Percentiles rank a stretch among this genome's conserved stretches.
phyloP scores from a whole-genome alignment of 2,329 filamentous ascomycete genomes.

The Calonectria multiphialidica region DNA sequence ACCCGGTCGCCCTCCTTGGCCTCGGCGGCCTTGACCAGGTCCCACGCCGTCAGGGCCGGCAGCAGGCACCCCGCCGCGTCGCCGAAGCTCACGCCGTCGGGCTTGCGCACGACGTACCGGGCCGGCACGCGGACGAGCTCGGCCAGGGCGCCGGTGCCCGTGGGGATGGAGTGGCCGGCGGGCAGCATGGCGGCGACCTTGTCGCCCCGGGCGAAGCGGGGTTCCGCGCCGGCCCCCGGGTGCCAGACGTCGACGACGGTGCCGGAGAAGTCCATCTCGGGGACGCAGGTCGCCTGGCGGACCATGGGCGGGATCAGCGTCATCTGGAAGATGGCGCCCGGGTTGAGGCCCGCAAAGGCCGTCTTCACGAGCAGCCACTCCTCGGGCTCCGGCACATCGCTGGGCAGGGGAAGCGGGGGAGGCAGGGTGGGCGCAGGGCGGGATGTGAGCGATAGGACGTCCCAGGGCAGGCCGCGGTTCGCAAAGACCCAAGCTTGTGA shows the following conservation, averaged over 20 bases:
- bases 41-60: constrained; percentile 54
- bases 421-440: constrained; percentile 41
- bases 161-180: constrained; percentile 46
- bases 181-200: constrained; percentile 55
- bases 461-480: constrained; percentile 42
- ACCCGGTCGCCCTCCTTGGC: constrained; percentile 54
- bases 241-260: constrained; percentile 45
- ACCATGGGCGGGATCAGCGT: constrained; percentile 53
- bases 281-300: constrained; percentile 50
- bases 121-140: constrained; percentile 53
- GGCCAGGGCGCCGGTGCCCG: constrained; percentile 54
- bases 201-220: constrained; percentile 45
- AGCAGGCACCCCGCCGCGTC: constrained; percentile 54
- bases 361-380: constrained; percentile 55
- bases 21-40: constrained; percentile 52
- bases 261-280: constrained; percentile 34
- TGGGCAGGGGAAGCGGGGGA: constrained; percentile 43
- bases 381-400: constrained; percentile 41
- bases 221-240: constrained; percentile 31
- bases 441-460: constrained; percentile 42
- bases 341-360: constrained; percentile 59
- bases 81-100: constrained; percentile 42
- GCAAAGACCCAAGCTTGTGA: constrained; percentile 46
- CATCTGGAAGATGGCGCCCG: constrained; percentile 56
- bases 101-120: constrained; percentile 48